These are phyloP conservation scores for Gracilaria domingensis DNA, from an alignment of 23 red algal genomes.

Conservation along the genomic window DNA sequence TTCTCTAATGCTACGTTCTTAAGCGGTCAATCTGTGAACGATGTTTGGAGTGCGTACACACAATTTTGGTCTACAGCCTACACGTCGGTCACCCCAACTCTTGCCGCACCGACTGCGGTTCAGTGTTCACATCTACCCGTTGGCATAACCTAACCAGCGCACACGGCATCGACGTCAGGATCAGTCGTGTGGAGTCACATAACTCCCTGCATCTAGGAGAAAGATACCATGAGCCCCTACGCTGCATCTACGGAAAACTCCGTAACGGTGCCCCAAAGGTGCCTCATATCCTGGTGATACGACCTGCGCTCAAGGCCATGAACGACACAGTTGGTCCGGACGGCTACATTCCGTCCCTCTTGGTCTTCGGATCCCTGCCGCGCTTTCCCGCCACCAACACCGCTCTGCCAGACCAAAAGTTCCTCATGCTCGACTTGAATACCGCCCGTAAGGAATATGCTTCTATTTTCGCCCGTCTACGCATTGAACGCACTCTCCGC, in stretches of 20 bases:
- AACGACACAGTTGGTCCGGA: constrained; percentile 36
- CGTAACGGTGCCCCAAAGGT: constrained; percentile 4
- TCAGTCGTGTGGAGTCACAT: constrained; percentile 4
- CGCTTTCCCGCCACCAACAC: not conserved
- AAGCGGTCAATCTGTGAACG: constrained; percentile 10
- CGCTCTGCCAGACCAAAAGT: not conserved
- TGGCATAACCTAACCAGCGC: not conserved
- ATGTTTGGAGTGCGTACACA: constrained; percentile 32
- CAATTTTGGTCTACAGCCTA: constrained; percentile 16
- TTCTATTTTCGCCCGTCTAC: constrained; percentile 4
- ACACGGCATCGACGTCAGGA: constrained; percentile 20
- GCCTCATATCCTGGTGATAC: not conserved
- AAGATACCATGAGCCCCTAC: constrained; percentile 14
- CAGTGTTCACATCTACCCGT: not conserved
- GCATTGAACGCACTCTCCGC: constrained; percentile 1
- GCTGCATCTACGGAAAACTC: constrained; percentile 14
- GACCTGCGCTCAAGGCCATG: constrained; percentile 42
- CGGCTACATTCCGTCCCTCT: constrained; percentile 7
- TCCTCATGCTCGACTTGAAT: not conserved
- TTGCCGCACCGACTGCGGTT: not conserved
- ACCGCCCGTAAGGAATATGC: constrained; percentile 12
- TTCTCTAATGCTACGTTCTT: constrained; percentile 32
- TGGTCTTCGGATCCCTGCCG: constrained; percentile 32
- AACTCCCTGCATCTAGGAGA: constrained; percentile 21
- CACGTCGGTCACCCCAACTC: constrained; percentile 18